These are phyloP conservation scores for Selaginella moellendorffii DNA, from an alignment of 75 land plant genomes.

Conservation along the genomic window DNA sequence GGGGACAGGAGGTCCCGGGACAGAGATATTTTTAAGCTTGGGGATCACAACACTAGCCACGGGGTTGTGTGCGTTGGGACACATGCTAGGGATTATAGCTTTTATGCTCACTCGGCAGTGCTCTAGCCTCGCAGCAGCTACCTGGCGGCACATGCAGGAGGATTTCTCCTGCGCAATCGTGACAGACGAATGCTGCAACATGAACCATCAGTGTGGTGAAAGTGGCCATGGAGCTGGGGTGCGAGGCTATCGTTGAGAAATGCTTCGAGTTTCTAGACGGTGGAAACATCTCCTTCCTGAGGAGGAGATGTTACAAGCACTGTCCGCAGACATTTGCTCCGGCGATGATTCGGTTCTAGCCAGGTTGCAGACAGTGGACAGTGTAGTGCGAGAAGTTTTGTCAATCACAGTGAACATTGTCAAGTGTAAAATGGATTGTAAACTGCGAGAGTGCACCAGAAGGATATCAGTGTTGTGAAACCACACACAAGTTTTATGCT, in stretches of 20 bases:
- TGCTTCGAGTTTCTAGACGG: constrained; percentile 56
- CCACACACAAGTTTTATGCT: constrained; percentile 38
- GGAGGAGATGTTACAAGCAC: constrained; percentile 36
- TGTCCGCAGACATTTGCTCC: constrained; percentile 35
- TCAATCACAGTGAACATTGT: constrained; percentile 46
- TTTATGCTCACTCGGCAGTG: constrained; percentile 40
- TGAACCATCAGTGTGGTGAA: constrained; percentile 48
- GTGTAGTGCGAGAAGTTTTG: constrained; percentile 20
- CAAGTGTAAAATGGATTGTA: too few species aligned
- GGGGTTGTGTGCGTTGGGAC: constrained; percentile 34
- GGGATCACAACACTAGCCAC: constrained; percentile 41
- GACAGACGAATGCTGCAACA: constrained; percentile 38
- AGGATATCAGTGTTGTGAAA: constrained; percentile 19
- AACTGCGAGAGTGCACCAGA: constrained; percentile 48
- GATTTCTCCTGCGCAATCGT: too few species aligned
- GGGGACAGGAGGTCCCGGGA: too few species aligned
- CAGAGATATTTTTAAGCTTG: too few species aligned
- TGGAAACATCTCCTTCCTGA: constrained; percentile 59
- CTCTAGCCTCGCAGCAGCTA: constrained; percentile 35
- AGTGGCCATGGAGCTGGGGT: constrained; percentile 33
- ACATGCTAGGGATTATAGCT: constrained; percentile 33
- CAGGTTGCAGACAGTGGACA: constrained; percentile 53
- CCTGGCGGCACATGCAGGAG: constrained; percentile 25
- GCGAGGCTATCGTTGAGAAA: constrained; percentile 30
- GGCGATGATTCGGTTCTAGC: constrained; percentile 39